Evolutionary conservation across 305 asterid species (phyloP), one percentile per base, ranked within the genome.

Genomic region (Stenogyne calaminthoides): DNA sequence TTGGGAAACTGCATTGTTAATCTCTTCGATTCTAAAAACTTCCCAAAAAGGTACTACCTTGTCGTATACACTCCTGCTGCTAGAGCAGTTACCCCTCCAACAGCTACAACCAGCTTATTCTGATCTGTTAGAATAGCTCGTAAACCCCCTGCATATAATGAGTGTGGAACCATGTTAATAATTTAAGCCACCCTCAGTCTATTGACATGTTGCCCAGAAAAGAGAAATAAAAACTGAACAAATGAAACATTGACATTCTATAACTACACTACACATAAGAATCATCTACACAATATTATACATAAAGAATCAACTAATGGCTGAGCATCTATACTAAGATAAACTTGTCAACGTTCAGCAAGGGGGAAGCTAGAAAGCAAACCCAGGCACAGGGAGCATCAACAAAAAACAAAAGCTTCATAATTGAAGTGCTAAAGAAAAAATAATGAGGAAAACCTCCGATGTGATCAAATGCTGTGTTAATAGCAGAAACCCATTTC

Each of bases 11-110:
- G 25, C 18, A 19, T 19, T 37, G 37, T 6, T 57, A 46, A 14
- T 46, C 7, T 46, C 18, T 46, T 46, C 4, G 52, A 46, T 46
- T 47, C 9, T 47, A 47, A 47, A 47, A 47, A 47, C 20, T 49
- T 73, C 27, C 18, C 9, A 15, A 55, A 65, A 56, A 9, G 29
- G 20, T 19, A 63, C 69, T 82, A 93, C 98, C 98, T 91, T 78
- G 98, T 93, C 18, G 96, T 89, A 85, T 89, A 93, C 72, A 93
- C 73, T 15, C 98, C 97, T 42, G 98, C 97, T 36, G 98, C 97
- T 71, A 93, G 98, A 80, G 96, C 97, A 32, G 97, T 93, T 73
- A 89, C 84, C 59, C 98, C 95, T 55, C 95, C 98, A 60, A 93
- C 96, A 76, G 92, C 97, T 56, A 93, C 98, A 72, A 93, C 91